These are phyloP conservation scores for Mycena kentingensis DNA, from an alignment of 768 basidiomycete genomes.

Conservation along the genomic window DNA sequence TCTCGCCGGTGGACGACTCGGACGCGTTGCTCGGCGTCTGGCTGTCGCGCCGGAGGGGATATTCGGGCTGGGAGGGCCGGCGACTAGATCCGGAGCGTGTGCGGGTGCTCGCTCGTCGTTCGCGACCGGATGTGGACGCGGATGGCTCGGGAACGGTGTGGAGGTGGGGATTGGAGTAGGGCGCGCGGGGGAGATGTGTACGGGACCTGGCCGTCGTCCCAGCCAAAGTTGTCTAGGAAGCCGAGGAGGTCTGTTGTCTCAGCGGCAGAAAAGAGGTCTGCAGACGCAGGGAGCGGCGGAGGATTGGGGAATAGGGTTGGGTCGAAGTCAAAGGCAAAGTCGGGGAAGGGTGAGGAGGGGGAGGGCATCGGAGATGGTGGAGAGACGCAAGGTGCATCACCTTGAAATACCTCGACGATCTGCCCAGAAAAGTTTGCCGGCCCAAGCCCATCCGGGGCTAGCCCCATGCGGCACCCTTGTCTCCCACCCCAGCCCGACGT, in stretches of 20 bases:
- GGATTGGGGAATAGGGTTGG: conserved; percentile 65
- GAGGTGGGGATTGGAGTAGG: conserved; percentile 52
- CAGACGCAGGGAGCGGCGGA: conserved; percentile 65
- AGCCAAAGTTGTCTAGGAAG: conserved; percentile 71
- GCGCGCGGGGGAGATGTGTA: conserved; percentile 32
- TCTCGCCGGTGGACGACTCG: conserved; percentile 14
- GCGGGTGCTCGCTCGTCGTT: conserved; percentile 32
- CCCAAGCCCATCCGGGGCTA: too few relatives aligned
- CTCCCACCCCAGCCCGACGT: too few relatives aligned
- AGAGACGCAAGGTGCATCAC: conserved; percentile 13
- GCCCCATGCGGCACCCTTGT: too few relatives aligned
- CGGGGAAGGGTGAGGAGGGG: conserved; percentile 55
- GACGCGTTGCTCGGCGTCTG: conserved; percentile 22
- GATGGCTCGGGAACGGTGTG: conserved; percentile 46
- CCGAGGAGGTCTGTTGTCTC: conserved; percentile 80
- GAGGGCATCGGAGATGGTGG: conserved; percentile 31
- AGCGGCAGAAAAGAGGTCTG: conserved; percentile 75
- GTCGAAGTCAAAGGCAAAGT: conserved; percentile 76
- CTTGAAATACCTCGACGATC: conserved; percentile 9
- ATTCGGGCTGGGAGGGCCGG: background rate
- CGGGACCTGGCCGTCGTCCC: conserved; percentile 38
- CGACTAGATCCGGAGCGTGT: conserved; percentile 24
- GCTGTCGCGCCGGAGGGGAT: conserved; percentile 12
- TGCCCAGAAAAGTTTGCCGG: conserved; percentile 32
- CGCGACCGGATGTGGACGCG: conserved; percentile 37